Base-by-base conservation (phyloP, 1,284 basidiomycete genomes). In the Leccinum angustisporum region DNA sequence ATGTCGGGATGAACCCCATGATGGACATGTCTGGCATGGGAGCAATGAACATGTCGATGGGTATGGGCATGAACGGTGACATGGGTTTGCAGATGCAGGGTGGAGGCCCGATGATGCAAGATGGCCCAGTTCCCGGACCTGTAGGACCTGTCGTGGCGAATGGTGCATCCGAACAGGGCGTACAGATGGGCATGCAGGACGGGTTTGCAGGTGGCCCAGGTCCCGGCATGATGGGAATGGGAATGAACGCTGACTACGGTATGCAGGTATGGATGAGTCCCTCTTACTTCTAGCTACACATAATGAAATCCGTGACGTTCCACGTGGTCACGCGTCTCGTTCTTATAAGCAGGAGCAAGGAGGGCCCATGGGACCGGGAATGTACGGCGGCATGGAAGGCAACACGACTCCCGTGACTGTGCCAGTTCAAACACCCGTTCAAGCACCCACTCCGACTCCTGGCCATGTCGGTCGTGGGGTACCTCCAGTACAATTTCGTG, bases 181-280 rank as follows among this genome's bases (percentile, higher is more conserved):
- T 76, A 34, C 73, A 75, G 67, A 70, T 77, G 66, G 73, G 75
- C 54, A 76, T 79, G 75, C 80, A 81, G 67, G 82, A 84, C 64
- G 80, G 79, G 33, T 83, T 78, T 66, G 76, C 74, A 57, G 70
- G 74, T 67, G 76, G 73, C 60, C 74, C 77, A 65, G 79, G 77
- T 36, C 76, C 76, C 64, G 79, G 81, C 60, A 84, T 85, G 78
- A 84, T 86, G 80, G 77, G 76, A 61, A 86, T 86, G 82, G 82
- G 69, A 13, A 77, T 79, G 70, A 74, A 74, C 43, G 73, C 73
- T 54, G 81, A 86, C 59, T 86, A 80, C 67, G 81, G 78, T 63
- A 84, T 86, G 78, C 87, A 88, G 86, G 88, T 87, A 71, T 68
- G 78, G 66, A 62, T 70, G 59, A 67, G 68, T 72, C 66, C 70